Percentiles rank a stretch among this genome's conserved stretches.
Conservation (phyloP, 148 eudicot genomes). For the Vaccinium corymbosum region DNA sequence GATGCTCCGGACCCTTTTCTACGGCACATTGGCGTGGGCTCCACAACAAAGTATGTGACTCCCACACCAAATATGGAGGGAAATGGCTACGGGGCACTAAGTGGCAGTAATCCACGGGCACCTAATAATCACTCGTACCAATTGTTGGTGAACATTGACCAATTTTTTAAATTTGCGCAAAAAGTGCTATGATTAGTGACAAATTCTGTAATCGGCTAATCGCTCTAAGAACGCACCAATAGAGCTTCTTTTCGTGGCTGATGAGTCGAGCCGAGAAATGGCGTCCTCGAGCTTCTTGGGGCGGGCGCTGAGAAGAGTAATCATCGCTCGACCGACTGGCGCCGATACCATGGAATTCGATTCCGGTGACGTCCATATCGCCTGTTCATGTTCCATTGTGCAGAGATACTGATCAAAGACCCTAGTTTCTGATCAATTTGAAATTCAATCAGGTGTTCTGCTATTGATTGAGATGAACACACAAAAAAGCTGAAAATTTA, state of each 20-base stretch:
- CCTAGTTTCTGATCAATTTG: neutral
- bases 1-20: neutral
- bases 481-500: too few relatives aligned
- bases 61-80: neutral
- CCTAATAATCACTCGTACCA: neutral
- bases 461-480: neutral
- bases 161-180: neutral
- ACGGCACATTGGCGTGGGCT: neutral
- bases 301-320: slow-evolving; percentile 41
- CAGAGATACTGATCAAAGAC: neutral
- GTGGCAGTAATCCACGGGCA: neutral
- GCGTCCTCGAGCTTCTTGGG: slow-evolving; percentile 62
- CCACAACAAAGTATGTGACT: neutral
- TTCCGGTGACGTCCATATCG: slow-evolving; percentile 22
- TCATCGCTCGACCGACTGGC: slow-evolving; percentile 61
- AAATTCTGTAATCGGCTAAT: neutral
- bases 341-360: slow-evolving; percentile 46
- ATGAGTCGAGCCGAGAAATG: slow-evolving; percentile 43
- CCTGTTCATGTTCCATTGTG: slow-evolving; percentile 32
- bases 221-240: slow-evolving; percentile 16
- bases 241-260: slow-evolving; percentile 25
- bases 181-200: neutral
- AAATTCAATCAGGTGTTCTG: neutral
- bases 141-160: neutral
- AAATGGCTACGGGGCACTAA: neutral